These are phyloP conservation scores for Trichoderma atrobrunneum DNA, from an alignment of 2,329 filamentous ascomycete genomes.

Conservation along the genomic window DNA sequence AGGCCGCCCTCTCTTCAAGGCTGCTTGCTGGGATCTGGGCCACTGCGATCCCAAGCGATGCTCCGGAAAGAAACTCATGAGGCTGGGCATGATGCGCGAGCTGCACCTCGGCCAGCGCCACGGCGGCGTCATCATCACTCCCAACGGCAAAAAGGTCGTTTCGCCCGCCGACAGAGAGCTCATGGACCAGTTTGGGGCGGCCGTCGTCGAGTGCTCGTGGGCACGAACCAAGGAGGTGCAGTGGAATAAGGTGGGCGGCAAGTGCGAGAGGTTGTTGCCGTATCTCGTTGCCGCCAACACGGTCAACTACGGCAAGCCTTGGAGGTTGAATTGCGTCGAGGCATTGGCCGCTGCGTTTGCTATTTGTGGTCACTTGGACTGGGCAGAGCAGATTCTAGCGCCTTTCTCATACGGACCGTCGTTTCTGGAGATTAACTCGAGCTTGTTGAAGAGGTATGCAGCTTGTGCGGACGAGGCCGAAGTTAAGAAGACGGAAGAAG, in stretches of 20 bases:
- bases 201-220: constrained; percentile 97
- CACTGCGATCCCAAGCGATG: constrained; percentile 97
- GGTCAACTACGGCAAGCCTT: constrained; percentile 95
- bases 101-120: constrained; percentile 89
- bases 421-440: constrained; percentile 87
- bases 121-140: constrained; percentile 87
- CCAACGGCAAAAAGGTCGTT: constrained; percentile 83
- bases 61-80: constrained; percentile 92
- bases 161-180: constrained; percentile 79
- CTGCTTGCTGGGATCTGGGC: constrained; percentile 95
- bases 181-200: constrained; percentile 84
- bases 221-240: constrained; percentile 88
- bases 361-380: constrained; percentile 88
- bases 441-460: constrained; percentile 78
- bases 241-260: constrained; percentile 87
- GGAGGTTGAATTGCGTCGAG: constrained; percentile 93
- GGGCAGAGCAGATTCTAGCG: constrained; percentile 79
- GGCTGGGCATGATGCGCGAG: constrained; percentile 88
- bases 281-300: constrained; percentile 96
- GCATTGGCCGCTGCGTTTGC: constrained; percentile 88
- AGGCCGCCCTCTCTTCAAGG: constrained; percentile 67
- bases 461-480: constrained; percentile 77
- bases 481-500: constrained; percentile 79
- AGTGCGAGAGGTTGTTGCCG: constrained; percentile 84
- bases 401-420: constrained; percentile 86